A percentile compares a stretch with the other conserved stretches of the same genome.
These are phyloP conservation scores for Meredithiella fracta DNA, from an alignment of 2,329 filamentous ascomycete genomes.

Conservation along the genomic window DNA sequence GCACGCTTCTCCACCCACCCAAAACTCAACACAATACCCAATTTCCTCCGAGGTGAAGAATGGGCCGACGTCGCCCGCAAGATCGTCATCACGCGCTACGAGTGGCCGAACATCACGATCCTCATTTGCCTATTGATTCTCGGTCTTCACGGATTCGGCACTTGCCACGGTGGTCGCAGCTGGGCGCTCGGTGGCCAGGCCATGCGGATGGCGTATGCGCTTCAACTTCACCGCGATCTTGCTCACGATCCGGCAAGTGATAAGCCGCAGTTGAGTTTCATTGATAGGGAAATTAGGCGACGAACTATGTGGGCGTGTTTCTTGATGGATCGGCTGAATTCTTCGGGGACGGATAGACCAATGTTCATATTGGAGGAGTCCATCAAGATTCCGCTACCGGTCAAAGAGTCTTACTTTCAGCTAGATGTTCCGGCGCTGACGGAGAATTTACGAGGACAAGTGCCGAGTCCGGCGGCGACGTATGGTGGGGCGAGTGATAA, in stretches of 20 bases:
- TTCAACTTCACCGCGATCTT: constrained; percentile 83
- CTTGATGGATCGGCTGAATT: constrained; percentile 94
- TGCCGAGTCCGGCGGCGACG: constrained; percentile 48
- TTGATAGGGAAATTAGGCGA: constrained; percentile 80
- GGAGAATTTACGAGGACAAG: constrained; percentile 59
- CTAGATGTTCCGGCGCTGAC: constrained; percentile 82
- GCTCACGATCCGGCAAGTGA: constrained; percentile 53
- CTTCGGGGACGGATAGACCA: constrained; percentile 81
- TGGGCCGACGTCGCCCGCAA: constrained; percentile 81
- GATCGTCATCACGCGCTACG: constrained; percentile 74
- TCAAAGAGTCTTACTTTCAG: constrained; percentile 78
- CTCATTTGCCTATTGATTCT: constrained; percentile 78
- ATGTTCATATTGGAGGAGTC: constrained; percentile 83
- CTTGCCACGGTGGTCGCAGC: constrained; percentile 85
- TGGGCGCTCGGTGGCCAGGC: constrained; percentile 94
- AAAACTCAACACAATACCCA: constrained; percentile 55
- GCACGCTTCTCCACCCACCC: constrained; percentile 87
- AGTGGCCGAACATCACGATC: constrained; percentile 92
- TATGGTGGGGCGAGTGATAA: constrained; percentile 3
- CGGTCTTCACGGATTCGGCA: constrained; percentile 88
- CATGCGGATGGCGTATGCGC: constrained; percentile 88
- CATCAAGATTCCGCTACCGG: constrained; percentile 74
- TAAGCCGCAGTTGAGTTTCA: constrained; percentile 53
- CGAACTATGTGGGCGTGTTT: constrained; percentile 98
- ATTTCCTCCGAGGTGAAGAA: constrained; percentile 71